Conservation (phyloP, 768 basidiomycete genomes). For the Naematelia aurantialba region DNA sequence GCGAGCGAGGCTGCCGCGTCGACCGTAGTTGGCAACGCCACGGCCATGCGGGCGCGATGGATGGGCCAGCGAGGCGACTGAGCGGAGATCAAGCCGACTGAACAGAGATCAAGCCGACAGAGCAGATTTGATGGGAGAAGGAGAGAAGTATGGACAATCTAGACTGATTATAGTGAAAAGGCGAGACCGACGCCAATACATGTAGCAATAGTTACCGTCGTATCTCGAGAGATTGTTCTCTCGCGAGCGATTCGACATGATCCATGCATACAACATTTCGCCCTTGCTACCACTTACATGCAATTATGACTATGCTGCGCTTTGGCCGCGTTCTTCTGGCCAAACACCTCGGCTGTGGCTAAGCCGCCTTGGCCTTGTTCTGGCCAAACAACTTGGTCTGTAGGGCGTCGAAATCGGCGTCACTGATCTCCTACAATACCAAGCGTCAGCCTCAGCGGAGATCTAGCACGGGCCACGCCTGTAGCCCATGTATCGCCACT, state of each 20-base stretch:
- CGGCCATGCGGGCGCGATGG: neutral
- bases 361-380: slow-evolving; percentile 13
- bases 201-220: neutral
- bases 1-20: neutral
- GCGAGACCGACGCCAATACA: neutral
- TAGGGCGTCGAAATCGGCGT: slow-evolving; percentile 40
- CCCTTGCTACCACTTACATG: no score
- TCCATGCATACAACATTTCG: neutral
- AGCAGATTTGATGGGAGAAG: no score
- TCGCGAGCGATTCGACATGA: neutral
- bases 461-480: neutral
- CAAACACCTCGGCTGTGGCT: no score
- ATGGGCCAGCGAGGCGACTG: neutral
- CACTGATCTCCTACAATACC: slow-evolving; percentile 28
- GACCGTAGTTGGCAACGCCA: neutral
- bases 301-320: no score
- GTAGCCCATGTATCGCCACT: neutral
- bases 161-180: neutral
- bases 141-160: neutral
- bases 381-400: slow-evolving; percentile 36
- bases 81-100: neutral
- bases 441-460: neutral
- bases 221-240: no score
- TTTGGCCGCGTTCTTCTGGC: no score
- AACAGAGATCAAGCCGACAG: no score